Percentiles rank a stretch among this genome's conserved stretches.
These are phyloP conservation scores for Telfairia occidentalis DNA, from an alignment of 331 rosid species.

Conservation along the genomic window DNA sequence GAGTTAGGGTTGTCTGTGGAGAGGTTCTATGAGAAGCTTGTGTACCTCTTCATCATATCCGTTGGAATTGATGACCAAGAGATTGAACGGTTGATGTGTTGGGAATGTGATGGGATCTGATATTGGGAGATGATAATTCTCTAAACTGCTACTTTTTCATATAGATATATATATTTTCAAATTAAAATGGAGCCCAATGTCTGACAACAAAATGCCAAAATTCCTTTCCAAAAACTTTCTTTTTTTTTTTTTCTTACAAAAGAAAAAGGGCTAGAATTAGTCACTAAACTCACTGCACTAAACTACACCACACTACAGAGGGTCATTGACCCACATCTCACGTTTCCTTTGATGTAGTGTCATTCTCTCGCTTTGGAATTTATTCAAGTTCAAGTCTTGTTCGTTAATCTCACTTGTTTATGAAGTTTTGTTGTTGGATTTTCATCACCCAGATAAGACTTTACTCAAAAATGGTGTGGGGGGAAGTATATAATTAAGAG, in stretches of 20 bases:
- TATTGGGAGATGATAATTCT: too few species aligned
- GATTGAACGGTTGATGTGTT: neutral
- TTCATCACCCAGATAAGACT: neutral
- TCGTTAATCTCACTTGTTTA: neutral
- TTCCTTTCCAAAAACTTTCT: conserved; percentile 11
- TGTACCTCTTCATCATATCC: neutral
- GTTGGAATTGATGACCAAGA: neutral
- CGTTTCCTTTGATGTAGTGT: neutral
- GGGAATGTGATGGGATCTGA: too few species aligned
- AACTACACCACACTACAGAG: neutral
- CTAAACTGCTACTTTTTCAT: neutral
- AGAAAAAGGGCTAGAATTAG: neutral
- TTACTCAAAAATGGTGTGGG: neutral
- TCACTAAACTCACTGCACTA: conserved; percentile 8
- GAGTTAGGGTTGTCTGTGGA: neutral
- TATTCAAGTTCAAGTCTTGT: conserved; percentile 4
- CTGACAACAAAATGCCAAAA: conserved; percentile 55
- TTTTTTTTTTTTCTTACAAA: neutral
- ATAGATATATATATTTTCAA: too few species aligned
- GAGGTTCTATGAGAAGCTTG: neutral
- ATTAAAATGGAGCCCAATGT: conserved; percentile 14
- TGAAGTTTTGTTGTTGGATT: neutral
- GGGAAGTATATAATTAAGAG: neutral
- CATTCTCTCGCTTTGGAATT: conserved; percentile 2
- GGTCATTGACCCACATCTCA: conserved; percentile 1